Evolutionary conservation across 2,329 filamentous ascomycete genomes (phyloP), one percentile per base, ranked within the genome.

Genomic region (Alternaria gaisen): DNA sequence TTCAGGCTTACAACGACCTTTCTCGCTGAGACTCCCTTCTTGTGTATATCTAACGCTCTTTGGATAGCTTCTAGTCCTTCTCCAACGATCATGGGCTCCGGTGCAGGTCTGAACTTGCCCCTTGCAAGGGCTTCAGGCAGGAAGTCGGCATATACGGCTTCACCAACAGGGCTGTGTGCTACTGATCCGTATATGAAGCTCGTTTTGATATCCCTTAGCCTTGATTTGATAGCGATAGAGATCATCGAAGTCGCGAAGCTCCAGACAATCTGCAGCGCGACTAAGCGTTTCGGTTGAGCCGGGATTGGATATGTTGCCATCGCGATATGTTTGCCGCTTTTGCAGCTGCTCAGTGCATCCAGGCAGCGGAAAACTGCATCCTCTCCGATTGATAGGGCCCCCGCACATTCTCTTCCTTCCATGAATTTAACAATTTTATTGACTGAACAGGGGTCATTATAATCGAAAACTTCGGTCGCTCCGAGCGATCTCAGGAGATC

Each of bases 401-500:
- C 80, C 3, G 64, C 70, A 41, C 76, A 77, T 16, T 73, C 70
- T 40, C 72, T 73, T 4, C 72, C 73, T 53, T 79, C 72, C 57
- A 81, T 64, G 4, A 72, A 70, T 5, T 57, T 56, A 18, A 79
- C 72, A n/a, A 80, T 72, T 14, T 80, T 72, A 5, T 72, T 63
- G 26, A 76, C 70, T 3, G 28, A 30, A 30, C 28, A 30, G 9
- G 28, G 28, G 28, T 30, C 28, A 30, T 30, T 30, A 36, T 87
- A 86, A 70, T 86, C 83, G 67, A 85, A 84, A 2, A 77, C 79
- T 51, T 75, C 71, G 47, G 73, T 75, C 1, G 83, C 84, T 12
- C 85, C 85, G 10, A 83, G 73, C 1, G 63, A 67, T 55, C 79
- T 80, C 4, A 83, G 75, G 20, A 83, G 79, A 4, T 79, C 74